A percentile compares a stretch with the other conserved stretches of the same genome.
Evolutionary conservation across 2,329 filamentous ascomycete genomes (phyloP).

Genomic region (Cladosporium sp.): DNA sequence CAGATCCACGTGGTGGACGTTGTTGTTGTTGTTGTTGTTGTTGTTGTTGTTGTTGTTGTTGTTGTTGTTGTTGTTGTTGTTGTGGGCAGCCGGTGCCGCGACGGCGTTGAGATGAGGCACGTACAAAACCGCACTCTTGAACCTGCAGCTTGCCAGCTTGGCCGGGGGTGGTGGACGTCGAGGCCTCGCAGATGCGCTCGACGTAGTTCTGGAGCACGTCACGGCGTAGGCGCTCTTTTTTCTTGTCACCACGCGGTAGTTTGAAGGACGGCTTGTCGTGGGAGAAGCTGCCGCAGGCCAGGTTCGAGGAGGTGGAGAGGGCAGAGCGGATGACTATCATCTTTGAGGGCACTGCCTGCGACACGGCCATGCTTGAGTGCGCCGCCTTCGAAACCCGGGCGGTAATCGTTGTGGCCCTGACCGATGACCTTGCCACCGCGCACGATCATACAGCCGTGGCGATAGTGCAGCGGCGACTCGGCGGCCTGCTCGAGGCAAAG

Average conservation of each 20-base stretch:
- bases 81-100: conserved; percentile 25
- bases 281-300: conserved; percentile 45
- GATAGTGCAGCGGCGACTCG: conserved; percentile 51
- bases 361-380: conserved; percentile 51
- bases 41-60: conserved; percentile 26
- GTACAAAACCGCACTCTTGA: conserved; percentile 54
- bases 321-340: conserved; percentile 58
- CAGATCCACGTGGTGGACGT: conserved; percentile 22
- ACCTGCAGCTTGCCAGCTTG: conserved; percentile 37
- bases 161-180: conserved; percentile 28
- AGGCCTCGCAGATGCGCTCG: conserved; percentile 43
- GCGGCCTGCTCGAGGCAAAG: conserved; percentile 55
- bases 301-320: conserved; percentile 46
- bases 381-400: conserved; percentile 52
- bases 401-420: conserved; percentile 53
- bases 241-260: conserved; percentile 52
- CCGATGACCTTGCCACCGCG: conserved; percentile 57
- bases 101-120: conserved; percentile 44
- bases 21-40: conserved; percentile 25
- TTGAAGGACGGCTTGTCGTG: conserved; percentile 53
- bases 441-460: conserved; percentile 54
- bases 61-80: conserved; percentile 25
- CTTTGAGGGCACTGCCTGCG: conserved; percentile 40
- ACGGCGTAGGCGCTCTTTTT: conserved; percentile 46
- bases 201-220: conserved; percentile 48